phyloP scores from a whole-genome alignment of 2,329 filamentous ascomycete genomes.

The Epichloe scottii region DNA sequence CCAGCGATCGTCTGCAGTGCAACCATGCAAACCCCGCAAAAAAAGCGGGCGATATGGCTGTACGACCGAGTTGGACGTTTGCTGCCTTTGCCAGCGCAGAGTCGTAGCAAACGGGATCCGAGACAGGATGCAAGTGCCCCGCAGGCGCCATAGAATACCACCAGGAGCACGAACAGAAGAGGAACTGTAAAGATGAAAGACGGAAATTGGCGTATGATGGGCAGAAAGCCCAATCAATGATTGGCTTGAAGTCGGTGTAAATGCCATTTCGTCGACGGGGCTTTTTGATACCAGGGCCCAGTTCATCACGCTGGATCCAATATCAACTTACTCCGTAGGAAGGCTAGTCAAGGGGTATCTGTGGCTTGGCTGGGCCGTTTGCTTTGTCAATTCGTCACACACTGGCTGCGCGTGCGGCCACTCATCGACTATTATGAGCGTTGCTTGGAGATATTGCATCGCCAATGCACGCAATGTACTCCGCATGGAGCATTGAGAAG shows the following conservation, averaged over 20 bases:
- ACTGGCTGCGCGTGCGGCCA: background rate
- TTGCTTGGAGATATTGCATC: background rate
- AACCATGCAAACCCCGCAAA: slow-evolving; percentile 10
- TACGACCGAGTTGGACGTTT: background rate
- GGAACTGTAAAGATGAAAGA: background rate
- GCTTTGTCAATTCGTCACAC: slow-evolving; percentile 2
- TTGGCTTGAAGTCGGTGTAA: background rate
- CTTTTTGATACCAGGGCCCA: background rate
- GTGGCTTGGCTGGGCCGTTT: background rate
- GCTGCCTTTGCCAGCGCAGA: slow-evolving; percentile 3
- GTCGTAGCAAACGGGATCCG: slow-evolving; percentile 2
- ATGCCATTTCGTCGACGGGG: background rate
- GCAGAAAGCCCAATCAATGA: slow-evolving; percentile 3
- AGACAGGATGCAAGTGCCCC: slow-evolving; percentile 1
- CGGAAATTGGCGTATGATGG: background rate
- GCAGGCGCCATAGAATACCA: slow-evolving; percentile 1
- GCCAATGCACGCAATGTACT: background rate
- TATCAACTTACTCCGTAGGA: background rate
- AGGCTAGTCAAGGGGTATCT: background rate
- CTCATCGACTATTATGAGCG: background rate
- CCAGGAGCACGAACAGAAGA: background rate
- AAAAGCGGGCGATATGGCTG: background rate
- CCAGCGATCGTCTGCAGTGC: slow-evolving; percentile 9
- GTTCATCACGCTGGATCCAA: background rate
- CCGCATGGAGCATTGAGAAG: background rate